Evolutionary conservation across 2,329 filamentous ascomycete species (phyloP).

Genomic region (Cytospora piceae): DNA sequence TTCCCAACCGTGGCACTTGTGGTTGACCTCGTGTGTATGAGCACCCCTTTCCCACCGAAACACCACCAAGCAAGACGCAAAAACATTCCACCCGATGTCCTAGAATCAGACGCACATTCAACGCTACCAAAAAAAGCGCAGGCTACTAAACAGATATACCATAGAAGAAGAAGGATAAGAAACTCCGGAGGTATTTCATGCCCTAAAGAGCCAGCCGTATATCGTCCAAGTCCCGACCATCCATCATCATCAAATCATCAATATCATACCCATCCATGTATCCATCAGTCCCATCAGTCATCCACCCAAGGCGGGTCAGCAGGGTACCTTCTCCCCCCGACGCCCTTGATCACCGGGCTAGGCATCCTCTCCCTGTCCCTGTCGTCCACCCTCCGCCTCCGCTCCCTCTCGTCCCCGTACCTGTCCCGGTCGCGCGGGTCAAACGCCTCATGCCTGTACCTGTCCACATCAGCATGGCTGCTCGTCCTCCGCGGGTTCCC

Average conservation of each 20-base stretch:
- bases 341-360: conserved; percentile 42
- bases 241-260: background rate
- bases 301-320: conserved; percentile 35
- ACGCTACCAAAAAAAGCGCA: background rate
- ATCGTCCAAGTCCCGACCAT: background rate
- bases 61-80: background rate
- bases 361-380: conserved; percentile 35
- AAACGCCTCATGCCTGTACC: conserved; percentile 44
- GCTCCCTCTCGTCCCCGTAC: conserved; percentile 31
- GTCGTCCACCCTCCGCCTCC: conserved; percentile 42
- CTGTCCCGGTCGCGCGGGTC: conserved; percentile 42
- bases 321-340: conserved; percentile 45
- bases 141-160: background rate
- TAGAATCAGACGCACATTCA: background rate
- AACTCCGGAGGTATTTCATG: background rate
- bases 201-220: background rate
- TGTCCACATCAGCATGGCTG: conserved; percentile 56
- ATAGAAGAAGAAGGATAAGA: background rate
- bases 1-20: no score
- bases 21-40: no score
- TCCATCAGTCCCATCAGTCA: conserved; percentile 14
- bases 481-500: conserved; percentile 50
- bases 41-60: no score
- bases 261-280: background rate
- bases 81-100: no score